These are phyloP conservation scores for Blastomyces percursus DNA, from an alignment of 2,329 filamentous ascomycete genomes.

Conservation along the genomic window DNA sequence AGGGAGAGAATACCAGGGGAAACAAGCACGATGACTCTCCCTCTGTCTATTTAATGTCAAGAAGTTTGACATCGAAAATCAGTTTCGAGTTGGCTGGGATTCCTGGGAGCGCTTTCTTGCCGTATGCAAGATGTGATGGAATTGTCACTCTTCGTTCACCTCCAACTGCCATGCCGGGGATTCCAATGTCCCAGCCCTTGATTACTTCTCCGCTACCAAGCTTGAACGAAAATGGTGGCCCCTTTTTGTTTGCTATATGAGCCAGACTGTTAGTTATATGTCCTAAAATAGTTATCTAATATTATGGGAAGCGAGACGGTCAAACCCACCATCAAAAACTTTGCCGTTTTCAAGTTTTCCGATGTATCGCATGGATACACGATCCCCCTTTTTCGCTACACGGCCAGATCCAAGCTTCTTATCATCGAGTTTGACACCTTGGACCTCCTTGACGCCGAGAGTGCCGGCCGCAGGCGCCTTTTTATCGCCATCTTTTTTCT, in stretches of 20 bases:
- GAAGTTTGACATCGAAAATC: conserved; percentile 80
- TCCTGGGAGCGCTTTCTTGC: conserved; percentile 67
- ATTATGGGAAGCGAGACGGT: not conserved
- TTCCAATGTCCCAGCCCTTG: conserved; percentile 95
- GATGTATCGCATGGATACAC: conserved; percentile 91
- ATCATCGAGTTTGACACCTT: conserved; percentile 89
- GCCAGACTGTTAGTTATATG: conserved; percentile 7
- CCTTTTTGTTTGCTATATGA: conserved; percentile 83
- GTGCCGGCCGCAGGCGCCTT: conserved; percentile 46
- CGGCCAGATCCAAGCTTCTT: conserved; percentile 82
- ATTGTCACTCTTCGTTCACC: conserved; percentile 89
- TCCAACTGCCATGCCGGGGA: conserved; percentile 83
- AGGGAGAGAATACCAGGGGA: not conserved
- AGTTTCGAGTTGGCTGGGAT: conserved; percentile 88
- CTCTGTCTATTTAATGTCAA: conserved; percentile 62
- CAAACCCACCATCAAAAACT: conserved; percentile 74
- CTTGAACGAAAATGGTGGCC: conserved; percentile 94
- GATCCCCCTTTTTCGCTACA: conserved; percentile 79
- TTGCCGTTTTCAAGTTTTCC: conserved; percentile 93
- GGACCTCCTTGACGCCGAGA: conserved; percentile 63
- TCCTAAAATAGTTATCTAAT: not conserved
- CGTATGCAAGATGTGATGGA: conserved; percentile 78
- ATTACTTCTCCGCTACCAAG: conserved; percentile 92
- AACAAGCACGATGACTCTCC: not conserved
- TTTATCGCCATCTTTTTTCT: conserved; percentile 31